Evolutionary conservation across 2,329 filamentous ascomycete genomes (phyloP).

Genomic region (Neopestalotiopsis clavispora): DNA sequence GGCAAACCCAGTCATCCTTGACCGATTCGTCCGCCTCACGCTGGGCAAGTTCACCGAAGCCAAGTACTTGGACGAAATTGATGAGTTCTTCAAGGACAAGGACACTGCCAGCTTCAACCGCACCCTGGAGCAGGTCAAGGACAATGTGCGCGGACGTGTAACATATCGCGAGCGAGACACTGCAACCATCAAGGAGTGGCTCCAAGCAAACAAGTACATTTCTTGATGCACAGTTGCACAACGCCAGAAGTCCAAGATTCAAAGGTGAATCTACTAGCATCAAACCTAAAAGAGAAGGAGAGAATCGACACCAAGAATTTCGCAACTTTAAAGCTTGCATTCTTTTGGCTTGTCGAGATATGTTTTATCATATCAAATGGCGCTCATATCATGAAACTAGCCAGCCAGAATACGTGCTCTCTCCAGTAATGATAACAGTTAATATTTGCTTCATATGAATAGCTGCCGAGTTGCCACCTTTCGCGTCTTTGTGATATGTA

Average conservation of each 20-base stretch:
- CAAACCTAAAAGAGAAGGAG: neutral
- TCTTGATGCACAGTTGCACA: conserved; percentile 10
- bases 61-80: conserved; percentile 75
- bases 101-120: conserved; percentile 87
- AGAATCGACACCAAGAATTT: neutral
- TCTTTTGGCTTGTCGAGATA: too few species aligned
- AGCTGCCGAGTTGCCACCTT: neutral
- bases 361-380: too few species aligned
- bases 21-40: conserved; percentile 82
- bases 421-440: neutral
- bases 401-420: neutral
- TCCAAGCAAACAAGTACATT: conserved; percentile 56
- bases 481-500: too few species aligned
- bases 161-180: conserved; percentile 82
- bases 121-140: conserved; percentile 82
- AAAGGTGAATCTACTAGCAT: neutral
- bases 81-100: conserved; percentile 83
- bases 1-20: conserved; percentile 83
- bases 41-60: conserved; percentile 79
- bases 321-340: neutral
- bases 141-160: conserved; percentile 83
- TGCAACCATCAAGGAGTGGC: conserved; percentile 77
- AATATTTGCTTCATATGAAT: neutral
- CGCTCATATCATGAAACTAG: neutral
- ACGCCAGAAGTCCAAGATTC: neutral